Evolutionary conservation across 139 green algal genomes (phyloP).

Genomic region (Chlorella sp.): DNA sequence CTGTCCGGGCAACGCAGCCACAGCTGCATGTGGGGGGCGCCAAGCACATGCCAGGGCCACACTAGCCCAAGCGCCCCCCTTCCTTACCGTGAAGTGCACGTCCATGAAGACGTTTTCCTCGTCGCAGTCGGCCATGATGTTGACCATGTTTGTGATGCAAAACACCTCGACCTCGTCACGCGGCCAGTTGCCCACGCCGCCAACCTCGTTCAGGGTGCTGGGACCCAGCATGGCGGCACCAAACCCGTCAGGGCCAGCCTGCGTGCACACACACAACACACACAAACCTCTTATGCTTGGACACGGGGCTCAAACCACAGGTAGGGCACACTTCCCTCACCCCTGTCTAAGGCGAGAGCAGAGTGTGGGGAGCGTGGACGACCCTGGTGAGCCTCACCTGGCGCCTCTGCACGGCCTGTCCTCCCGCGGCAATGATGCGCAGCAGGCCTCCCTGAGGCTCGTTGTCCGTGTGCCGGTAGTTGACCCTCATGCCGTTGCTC

Average conservation of each 20-base stretch:
- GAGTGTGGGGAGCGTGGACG: no score
- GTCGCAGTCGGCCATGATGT: constrained; percentile 89
- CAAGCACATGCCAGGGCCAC: no score
- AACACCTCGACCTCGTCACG: constrained; percentile 92
- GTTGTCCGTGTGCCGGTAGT: constrained; percentile 85
- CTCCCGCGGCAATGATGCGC: constrained; percentile 79
- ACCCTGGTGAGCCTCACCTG: no score
- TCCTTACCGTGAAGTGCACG: constrained; percentile 2
- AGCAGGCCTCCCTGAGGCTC: constrained; percentile 86
- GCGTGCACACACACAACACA: no score
- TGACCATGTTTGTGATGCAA: constrained; percentile 91
- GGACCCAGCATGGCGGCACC: constrained; percentile 66
- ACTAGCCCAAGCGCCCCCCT: no score
- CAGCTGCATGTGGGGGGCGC: no score
- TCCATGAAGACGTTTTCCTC: constrained; percentile 96
- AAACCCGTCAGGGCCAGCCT: constrained; percentile 56
- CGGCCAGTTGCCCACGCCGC: constrained; percentile 62
- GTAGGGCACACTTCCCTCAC: no score
- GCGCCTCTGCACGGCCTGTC: constrained; percentile 34
- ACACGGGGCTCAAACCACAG: no score
- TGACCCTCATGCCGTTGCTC: constrained; percentile 90
- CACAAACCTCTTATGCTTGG: no score
- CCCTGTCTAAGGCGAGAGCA: no score
- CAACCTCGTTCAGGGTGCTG: neutral
- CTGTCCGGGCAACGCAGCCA: no score